Evolutionary conservation across 1,284 basidiomycete species (phyloP), one percentile per base, ranked within the genome.

Genomic region (Ustanciosporium gigantosporum): DNA sequence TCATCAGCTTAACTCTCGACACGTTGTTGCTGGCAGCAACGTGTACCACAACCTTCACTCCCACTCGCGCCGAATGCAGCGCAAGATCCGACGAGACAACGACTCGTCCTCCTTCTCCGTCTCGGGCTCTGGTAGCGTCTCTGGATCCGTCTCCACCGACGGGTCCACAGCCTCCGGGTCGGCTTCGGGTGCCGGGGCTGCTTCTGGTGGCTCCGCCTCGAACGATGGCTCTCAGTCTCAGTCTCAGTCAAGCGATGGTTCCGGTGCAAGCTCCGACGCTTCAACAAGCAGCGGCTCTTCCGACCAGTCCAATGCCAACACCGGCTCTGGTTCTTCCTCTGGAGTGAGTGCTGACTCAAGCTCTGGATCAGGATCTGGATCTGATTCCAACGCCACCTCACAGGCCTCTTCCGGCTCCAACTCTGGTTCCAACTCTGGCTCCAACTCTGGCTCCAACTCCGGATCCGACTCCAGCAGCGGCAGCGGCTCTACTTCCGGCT

Each of bases 1-100:
- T 36, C 56, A 66, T 21, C 61, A 66, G 36, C 61, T 66, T 46
- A 47, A 52, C 45, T 53, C 51, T 2, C 37, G 56, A 34, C 56
- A 60, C 42, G 47, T 40, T 40, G 47, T 48, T 50, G 61, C 56
- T 56, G 61, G 61, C 51, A 49, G 51, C 45, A 50, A 66, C 51
- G 56, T 59, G 41, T 52, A 51, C 47, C 50, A 53, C 51, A 60
- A 66, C 48, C 35, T 60, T 25, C 61, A 60, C 51, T 60, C 61
- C 14, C 61, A 60, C 42, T 50, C 51, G 24, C 50, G 56, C 22
- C 56, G 61, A 29, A 66, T 66, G 61, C 41, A 66, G 45, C 61
- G 61, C 35, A 66, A 66, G 61, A 34, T 66, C 19, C 61, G 61
- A 17, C 55, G 61, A 22, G 36, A 13, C 27, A 36, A 35, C 25